Percentiles rank a stretch among this genome's conserved stretches.
These are phyloP conservation scores for Corniculantispora saksenae DNA, from an alignment of 2,329 filamentous ascomycete species.

Conservation along the genomic window DNA sequence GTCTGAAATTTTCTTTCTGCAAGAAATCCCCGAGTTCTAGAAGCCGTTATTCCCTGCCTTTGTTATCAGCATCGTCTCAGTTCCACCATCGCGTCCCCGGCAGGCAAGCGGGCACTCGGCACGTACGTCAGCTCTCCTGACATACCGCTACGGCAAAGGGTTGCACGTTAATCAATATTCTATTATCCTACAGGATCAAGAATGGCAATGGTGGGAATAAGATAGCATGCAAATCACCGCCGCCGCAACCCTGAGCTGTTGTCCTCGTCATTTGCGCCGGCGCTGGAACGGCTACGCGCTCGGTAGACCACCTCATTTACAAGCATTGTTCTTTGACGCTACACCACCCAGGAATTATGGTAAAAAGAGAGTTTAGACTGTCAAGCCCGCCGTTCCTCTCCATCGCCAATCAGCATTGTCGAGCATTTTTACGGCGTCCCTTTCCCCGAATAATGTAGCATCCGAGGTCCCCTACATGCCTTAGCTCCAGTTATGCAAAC, in stretches of 20 bases:
- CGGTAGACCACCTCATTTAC: background rate
- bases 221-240: background rate
- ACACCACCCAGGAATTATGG: no score
- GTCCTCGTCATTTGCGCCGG: background rate
- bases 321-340: background rate
- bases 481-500: background rate
- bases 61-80: background rate
- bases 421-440: background rate
- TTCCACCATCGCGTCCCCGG: background rate
- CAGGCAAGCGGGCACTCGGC: background rate
- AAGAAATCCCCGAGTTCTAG: background rate
- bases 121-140: slow-evolving; percentile 10
- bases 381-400: background rate
- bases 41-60: slow-evolving; percentile 1
- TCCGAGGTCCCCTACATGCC: no score
- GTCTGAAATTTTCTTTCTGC: background rate
- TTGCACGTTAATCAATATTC: background rate
- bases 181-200: background rate
- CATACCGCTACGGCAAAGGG: background rate
- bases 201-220: background rate
- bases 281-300: background rate
- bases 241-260: background rate
- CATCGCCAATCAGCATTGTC: background rate
- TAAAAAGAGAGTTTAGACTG: background rate
- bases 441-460: background rate